Percentiles rank a stretch among this genome's conserved stretches.
Conservation (phyloP, 352 stramenopile genomes). For the Phytophthora capsici region DNA sequence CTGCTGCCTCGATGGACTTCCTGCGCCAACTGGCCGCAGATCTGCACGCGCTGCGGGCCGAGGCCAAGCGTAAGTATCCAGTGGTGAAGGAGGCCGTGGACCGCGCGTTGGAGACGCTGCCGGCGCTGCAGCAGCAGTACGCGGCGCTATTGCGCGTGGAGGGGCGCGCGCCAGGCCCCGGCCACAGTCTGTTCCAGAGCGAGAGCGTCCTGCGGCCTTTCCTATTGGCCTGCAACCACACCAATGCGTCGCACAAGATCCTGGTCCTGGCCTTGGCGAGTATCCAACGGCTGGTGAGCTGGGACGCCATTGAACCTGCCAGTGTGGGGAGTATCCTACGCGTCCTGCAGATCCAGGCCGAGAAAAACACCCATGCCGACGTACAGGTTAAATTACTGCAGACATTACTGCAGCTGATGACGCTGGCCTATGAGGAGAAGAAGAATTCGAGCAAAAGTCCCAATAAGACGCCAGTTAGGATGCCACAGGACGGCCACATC, state of each 20-base stretch:
- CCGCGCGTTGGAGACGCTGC: slow-evolving; percentile 93
- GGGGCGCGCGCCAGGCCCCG: slow-evolving; percentile 80
- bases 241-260: slow-evolving; percentile 94
- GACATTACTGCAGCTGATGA: slow-evolving; percentile 88
- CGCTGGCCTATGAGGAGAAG: slow-evolving; percentile 77
- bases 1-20: slow-evolving; percentile 84
- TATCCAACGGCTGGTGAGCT: slow-evolving; percentile 95
- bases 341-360: slow-evolving; percentile 96
- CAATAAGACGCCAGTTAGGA: slow-evolving; percentile 5
- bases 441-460: slow-evolving; percentile 10
- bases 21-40: slow-evolving; percentile 90
- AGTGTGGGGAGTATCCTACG: slow-evolving; percentile 96
- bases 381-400: slow-evolving; percentile 91
- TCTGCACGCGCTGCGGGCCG: slow-evolving; percentile 81
- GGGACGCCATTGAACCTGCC: slow-evolving; percentile 94
- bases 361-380: slow-evolving; percentile 84
- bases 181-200: slow-evolving; percentile 92
- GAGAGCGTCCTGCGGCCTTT: slow-evolving; percentile 97
- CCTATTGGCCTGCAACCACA: slow-evolving; percentile 97
- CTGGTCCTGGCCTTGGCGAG: slow-evolving; percentile 94
- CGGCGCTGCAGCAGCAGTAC: slow-evolving; percentile 95
- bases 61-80: slow-evolving; percentile 92
- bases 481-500: slow-evolving; percentile 8
- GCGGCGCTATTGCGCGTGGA: slow-evolving; percentile 82
- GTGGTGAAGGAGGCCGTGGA: slow-evolving; percentile 97